Base-by-base conservation (phyloP, 2,329 filamentous ascomycete species). In the Colletotrichum eremochloae region DNA sequence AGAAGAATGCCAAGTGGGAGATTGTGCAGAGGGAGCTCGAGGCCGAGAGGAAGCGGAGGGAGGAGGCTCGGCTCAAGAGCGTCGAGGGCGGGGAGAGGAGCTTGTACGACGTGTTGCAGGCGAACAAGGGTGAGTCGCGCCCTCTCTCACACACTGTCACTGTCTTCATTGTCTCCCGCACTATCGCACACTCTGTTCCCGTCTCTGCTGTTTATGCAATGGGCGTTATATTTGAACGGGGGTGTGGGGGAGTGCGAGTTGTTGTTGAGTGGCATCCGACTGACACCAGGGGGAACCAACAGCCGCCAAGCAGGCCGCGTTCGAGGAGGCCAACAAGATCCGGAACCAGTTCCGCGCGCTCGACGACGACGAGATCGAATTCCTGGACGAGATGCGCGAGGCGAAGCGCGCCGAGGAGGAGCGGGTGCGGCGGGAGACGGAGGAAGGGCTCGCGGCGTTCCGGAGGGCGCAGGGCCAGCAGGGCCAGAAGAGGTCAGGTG, bases 291-390 rank as follows among this genome's bases (percentile, higher is more conserved):
- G 44, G 44, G 20, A 7, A 46, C 44, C 18, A 11, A 11, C 69
- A 92, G 93, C 91, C 75, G 92, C 93, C 70, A 96, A 95, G 81
- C 92, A 96, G 82, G 93, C 93, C 29, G 93, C 91, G 11, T 94
- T 95, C 80, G 93, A 95, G 80, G 93, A 96, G 81, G 86, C 91
- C 74, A 88, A 87, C 74, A 88, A 88, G 75, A 84, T 96, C 64
- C 89, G 90, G 78, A 93, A 96, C 77, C 94, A 96, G 83, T 95
- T 95, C 79, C 89, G 91, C 50, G 86, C 92, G 3, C 86, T 96
- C 40, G 92, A 96, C 78, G 92, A 94, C 72, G 93, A 95, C 79
- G 94, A 96, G 83, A 86, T 93, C 63, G 93, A 92, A 29, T 96
- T 94, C 75, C 82, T 96, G 63, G 90, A 92, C 58, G 88, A 87